phyloP scores from a whole-genome alignment of 768 basidiomycete species.

The Macrolepiota fuliginosa region DNA sequence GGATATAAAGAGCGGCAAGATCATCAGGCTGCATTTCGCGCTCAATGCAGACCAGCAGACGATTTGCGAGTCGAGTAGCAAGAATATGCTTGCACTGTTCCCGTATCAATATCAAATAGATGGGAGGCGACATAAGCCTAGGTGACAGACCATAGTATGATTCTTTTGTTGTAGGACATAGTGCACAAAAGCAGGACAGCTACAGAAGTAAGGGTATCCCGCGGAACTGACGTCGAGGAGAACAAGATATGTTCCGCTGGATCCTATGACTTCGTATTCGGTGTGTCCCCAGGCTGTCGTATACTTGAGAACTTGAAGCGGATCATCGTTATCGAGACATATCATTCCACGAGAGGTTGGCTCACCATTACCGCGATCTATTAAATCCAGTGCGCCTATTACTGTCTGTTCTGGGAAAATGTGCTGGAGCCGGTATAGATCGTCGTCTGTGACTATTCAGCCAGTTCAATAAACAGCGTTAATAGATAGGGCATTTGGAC shows the following conservation, averaged over 20 bases:
- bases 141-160: constrained; percentile 57
- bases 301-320: constrained; percentile 49
- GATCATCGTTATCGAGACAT: background rate
- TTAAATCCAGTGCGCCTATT: constrained; percentile 71
- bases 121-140: background rate
- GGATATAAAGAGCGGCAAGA: constrained; percentile 40
- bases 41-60: constrained; percentile 48
- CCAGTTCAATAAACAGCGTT: background rate
- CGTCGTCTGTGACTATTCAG: constrained; percentile 40
- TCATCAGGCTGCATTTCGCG: constrained; percentile 45
- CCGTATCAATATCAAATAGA: background rate
- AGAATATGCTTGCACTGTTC: constrained; percentile 83
- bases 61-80: constrained; percentile 59
- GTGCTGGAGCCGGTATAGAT: constrained; percentile 50
- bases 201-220: constrained; percentile 56
- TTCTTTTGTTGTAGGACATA: constrained; percentile 57
- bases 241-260: constrained; percentile 61
- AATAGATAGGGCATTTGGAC: background rate
- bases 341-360: background rate
- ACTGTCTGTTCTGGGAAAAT: constrained; percentile 64
- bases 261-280: constrained; percentile 68
- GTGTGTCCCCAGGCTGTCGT: constrained; percentile 52
- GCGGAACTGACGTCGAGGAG: constrained; percentile 41
- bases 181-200: constrained; percentile 72
- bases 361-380: constrained; percentile 69